Base-by-base conservation (phyloP, 192 early-diverging fungal genomes). In the Coemansia sp. region DNA sequence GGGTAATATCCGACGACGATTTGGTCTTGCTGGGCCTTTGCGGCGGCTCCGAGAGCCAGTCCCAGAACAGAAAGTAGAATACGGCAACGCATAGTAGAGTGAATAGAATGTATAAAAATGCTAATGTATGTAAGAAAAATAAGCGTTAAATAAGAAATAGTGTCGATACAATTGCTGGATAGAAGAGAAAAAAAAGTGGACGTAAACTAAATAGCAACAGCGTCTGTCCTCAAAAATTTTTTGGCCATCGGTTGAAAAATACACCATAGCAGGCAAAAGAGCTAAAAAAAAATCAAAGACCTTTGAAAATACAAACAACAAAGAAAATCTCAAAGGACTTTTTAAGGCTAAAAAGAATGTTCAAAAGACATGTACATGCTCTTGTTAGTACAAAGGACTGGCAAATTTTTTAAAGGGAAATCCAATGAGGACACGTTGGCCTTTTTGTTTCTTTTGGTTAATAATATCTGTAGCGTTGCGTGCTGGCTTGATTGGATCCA, bases 1-100 rank as follows among this genome's bases (percentile, higher is more conserved):
- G 76, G 62, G 24, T 75, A 68, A 53, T 83, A 75, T 7, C 80
- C 75, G 24, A 74, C 29, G 0, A 73, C 17, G 1, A 68, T 45
- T 61, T 6, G 72, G 64, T n/a, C 32, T 61, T 17, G n/a, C 19
- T n/a, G 24, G 55, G 55, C 55, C 29, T 34, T 58, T 31, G 15
- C 55, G 4, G 15, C 55, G 13, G 17, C 55, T 32, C 55, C 55
- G 17, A 58, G 55, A n/a, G 55, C 55, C 55, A 58, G 29, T 32
- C 55, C 55, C 55, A 58, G 55, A 58, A 22, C 31, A 5, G 55
- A 58, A 32, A 58, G 24, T 8, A 58, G 15, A 58, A 34, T 3
- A 7, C 31, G 55, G 15, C 11, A 58, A 3, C 29, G 55, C 55
- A 58, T 58, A n/a, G 31, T 58, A 6, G 19, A 48, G 5, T 20